Evolutionary conservation across 306 rosid species (phyloP).

Genomic region (Malus asiatica): DNA sequence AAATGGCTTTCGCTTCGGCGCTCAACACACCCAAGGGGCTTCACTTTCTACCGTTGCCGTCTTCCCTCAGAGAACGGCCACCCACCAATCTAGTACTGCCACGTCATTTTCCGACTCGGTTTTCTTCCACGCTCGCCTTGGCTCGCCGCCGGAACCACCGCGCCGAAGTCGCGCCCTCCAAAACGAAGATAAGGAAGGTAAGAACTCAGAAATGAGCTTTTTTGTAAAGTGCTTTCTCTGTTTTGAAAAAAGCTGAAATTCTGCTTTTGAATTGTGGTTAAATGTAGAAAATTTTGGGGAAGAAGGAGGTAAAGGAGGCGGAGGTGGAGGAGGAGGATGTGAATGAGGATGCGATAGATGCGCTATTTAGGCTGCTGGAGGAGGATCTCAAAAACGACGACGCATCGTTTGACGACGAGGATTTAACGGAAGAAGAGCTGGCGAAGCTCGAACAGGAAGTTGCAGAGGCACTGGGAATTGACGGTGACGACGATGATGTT

Average conservation of each 20-base stretch:
- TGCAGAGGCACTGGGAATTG: constrained; percentile 39
- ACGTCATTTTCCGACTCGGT: constrained; percentile 39
- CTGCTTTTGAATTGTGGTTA: background rate
- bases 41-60: constrained; percentile 30
- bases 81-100: constrained; percentile 18
- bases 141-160: constrained; percentile 35
- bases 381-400: constrained; percentile 75
- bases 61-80: constrained; percentile 10
- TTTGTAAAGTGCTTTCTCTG: background rate
- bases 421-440: constrained; percentile 59
- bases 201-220: background rate
- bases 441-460: constrained; percentile 56
- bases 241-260: background rate
- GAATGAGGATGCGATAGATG: constrained; percentile 69
- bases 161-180: constrained; percentile 25
- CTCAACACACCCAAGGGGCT: constrained; percentile 20
- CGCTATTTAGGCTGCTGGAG: constrained; percentile 68
- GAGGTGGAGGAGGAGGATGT: constrained; percentile 14
- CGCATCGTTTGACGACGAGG: constrained; percentile 31
- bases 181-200: constrained; percentile 53
- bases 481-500: constrained; percentile 27
- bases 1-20: constrained; percentile 37
- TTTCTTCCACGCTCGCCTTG: constrained; percentile 18
- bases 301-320: constrained; percentile 15
- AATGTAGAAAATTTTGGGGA: constrained; percentile 31